Conservation (phyloP, 2,329 filamentous ascomycete species). For the Teratosphaeria gauchensis region DNA sequence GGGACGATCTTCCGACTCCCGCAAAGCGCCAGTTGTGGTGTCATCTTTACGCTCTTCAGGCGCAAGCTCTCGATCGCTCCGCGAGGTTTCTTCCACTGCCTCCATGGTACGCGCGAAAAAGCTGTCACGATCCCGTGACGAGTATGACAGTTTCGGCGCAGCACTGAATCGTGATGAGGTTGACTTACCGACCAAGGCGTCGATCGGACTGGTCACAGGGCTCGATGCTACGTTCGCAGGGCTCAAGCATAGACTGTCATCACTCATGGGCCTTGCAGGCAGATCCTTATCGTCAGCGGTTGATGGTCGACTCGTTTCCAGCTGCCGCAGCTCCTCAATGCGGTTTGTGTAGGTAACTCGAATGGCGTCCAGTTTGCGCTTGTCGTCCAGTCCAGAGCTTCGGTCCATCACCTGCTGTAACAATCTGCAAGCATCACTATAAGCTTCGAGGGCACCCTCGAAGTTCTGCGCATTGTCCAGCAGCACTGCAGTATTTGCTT, state of each 20-base stretch:
- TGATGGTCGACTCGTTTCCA: constrained; percentile 43
- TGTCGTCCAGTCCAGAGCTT: constrained; percentile 77
- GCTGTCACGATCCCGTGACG: constrained; percentile 18
- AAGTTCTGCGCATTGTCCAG: constrained; percentile 95
- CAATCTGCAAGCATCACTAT: constrained; percentile 80
- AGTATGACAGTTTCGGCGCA: constrained; percentile 22
- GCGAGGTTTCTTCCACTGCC: constrained; percentile 14
- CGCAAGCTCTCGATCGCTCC: background rate
- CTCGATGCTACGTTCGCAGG: constrained; percentile 27
- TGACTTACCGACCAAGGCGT: constrained; percentile 43
- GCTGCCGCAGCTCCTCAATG: constrained; percentile 73
- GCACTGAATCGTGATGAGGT: constrained; percentile 44
- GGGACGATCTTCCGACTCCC: background rate
- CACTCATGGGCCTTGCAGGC: constrained; percentile 59
- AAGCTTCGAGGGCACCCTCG: constrained; percentile 80
- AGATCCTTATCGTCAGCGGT: constrained; percentile 58
- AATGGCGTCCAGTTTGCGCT: constrained; percentile 84
- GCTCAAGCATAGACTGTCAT: constrained; percentile 35
- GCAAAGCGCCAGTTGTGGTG: background rate
- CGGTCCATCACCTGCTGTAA: constrained; percentile 79
- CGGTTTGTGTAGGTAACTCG: constrained; percentile 82
- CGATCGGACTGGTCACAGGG: constrained; percentile 23
- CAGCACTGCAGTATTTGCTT: constrained; percentile 90
- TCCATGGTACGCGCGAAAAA: constrained; percentile 21
- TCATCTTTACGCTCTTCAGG: background rate